Evolutionary conservation across 1,284 basidiomycete genomes (phyloP), one percentile per base, ranked within the genome.

Genomic region (Rugosomyces carneus): DNA sequence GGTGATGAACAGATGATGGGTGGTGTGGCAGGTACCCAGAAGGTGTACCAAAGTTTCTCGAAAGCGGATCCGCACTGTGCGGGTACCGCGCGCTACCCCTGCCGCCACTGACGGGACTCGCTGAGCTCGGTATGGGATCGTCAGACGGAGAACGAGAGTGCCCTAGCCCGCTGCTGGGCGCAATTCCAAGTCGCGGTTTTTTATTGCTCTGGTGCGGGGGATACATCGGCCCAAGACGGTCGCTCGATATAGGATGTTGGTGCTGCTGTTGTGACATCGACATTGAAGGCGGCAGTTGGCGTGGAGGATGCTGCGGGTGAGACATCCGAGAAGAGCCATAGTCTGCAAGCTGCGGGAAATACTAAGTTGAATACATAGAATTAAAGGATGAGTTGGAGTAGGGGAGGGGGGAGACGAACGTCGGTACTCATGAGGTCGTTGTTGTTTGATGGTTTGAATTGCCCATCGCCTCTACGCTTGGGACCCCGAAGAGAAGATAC

Each of bases 1-100:
- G 41, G 37, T 53, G 54, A 18, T 58, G 50, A 47, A 51, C 53
- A 5, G 53, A 50, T 21, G 56, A 50, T 19, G 56, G 54, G 47
- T 53, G 58, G 32, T 57, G 57, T 44, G 51, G 57, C 7, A 62
- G 53, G 27, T 47, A 48, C 7, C 23, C 8, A 13, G 31, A 16
- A 7, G 44, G 16, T 3, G 42, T 29, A 16, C 39, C 35, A 20
- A 39, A 44, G 15, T 34, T 37, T 9, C 40, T 35, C 6, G 27
- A 29, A 20, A 40, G 37, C 2, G 26, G 23, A 9, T 37, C 35
- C 5, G 15, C 16, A 37, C 13, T 27, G 37, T 48, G 40, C 18
- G 32, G 34, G 38, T 52, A 52, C 27, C 44, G 43, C 20, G 29
- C 27, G 29, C 40, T 37, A 16, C 31, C 8, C 8, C 46, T 36